A percentile compares a stretch with the other conserved stretches of the same genome.
phyloP scores from a whole-genome alignment of 306 rosid species.

The Cicer yamashitae region DNA sequence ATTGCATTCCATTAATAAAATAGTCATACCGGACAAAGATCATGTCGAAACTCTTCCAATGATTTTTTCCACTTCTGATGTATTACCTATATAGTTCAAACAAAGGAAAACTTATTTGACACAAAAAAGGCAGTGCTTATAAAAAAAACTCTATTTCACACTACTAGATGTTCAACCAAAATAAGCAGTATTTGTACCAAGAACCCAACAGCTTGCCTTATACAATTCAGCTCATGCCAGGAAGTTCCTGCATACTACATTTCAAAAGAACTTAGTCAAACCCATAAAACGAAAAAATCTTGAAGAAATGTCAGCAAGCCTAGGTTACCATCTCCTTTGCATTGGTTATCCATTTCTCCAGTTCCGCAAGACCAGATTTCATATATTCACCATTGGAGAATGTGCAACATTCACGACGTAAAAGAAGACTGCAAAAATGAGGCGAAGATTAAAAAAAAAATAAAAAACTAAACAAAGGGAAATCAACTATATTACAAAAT shows the following conservation, averaged over 20 bases:
- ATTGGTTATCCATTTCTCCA: slow-evolving; percentile 92
- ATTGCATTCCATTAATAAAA: slow-evolving; percentile 21
- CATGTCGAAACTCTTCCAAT: slow-evolving; percentile 83
- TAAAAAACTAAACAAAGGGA: slow-evolving; percentile 6
- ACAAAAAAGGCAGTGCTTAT: too few relatives aligned
- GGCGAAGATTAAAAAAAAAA: background rate
- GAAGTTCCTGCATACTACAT: slow-evolving; percentile 96
- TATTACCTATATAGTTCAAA: slow-evolving; percentile 72
- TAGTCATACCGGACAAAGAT: slow-evolving; percentile 91
- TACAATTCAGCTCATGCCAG: slow-evolving; percentile 96
- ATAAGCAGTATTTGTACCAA: slow-evolving; percentile 64
- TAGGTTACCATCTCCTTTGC: slow-evolving; percentile 77
- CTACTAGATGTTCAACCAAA: slow-evolving; percentile 22
- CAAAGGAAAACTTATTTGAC: slow-evolving; percentile 14
- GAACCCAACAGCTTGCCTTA: slow-evolving; percentile 96
- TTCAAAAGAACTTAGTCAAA: slow-evolving; percentile 42
- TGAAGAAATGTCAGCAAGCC: slow-evolving; percentile 6
- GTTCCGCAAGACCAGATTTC: slow-evolving; percentile 93
- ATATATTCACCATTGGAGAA: slow-evolving; percentile 98
- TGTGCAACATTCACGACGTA: slow-evolving; percentile 96
- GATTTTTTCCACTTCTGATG: slow-evolving; percentile 97
- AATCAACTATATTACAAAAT: slow-evolving; percentile 28
- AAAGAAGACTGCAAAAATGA: slow-evolving; percentile 67
- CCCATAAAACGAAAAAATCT: slow-evolving; percentile 28
- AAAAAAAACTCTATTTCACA: background rate